A percentile compares a stretch with the other conserved stretches of the same genome.
Evolutionary conservation across 2,329 filamentous ascomycete genomes (phyloP).

Genomic region (Thielaviopsis musarum): DNA sequence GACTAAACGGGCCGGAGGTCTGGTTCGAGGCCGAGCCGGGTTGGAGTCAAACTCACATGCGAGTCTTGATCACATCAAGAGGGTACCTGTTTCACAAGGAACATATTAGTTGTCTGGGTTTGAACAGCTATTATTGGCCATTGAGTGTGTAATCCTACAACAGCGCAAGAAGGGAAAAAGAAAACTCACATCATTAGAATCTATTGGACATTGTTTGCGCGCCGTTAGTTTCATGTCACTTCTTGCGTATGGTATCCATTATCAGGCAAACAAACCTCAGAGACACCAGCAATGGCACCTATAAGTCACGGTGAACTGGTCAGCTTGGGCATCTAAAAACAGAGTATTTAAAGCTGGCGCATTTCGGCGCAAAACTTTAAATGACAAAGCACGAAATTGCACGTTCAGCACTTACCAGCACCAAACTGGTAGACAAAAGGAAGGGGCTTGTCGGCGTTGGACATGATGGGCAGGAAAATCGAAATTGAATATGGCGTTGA

Average conservation of each 20-base stretch:
- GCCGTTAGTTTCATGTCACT: constrained; percentile 1
- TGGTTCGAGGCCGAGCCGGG: not conserved
- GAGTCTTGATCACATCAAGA: constrained; percentile 93
- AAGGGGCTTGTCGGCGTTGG: constrained; percentile 50
- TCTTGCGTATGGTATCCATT: not conserved
- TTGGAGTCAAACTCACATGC: constrained; percentile 51
- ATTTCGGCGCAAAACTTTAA: not conserved
- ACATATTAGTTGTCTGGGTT: not conserved
- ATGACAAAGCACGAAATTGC: not conserved
- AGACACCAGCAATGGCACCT: constrained; percentile 93
- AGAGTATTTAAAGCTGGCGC: not conserved
- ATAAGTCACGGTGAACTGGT: constrained; percentile 7
- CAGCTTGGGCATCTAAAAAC: not conserved
- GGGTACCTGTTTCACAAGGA: constrained; percentile 57
- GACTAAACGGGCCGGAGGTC: not conserved
- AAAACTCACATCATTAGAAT: constrained; percentile 66
- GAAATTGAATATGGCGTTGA: not conserved
- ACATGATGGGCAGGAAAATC: constrained; percentile 31
- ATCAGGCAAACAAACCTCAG: constrained; percentile 53
- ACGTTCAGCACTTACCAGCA: constrained; percentile 40
- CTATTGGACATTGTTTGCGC: constrained; percentile 27
- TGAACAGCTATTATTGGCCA: not conserved
- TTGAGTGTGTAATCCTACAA: not conserved
- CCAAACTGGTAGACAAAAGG: constrained; percentile 92
- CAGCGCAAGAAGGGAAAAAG: constrained; percentile 1